phyloP scores from a whole-genome alignment of 371 early-diverging fungal genomes.

The Lichtheimia corymbifera region DNA sequence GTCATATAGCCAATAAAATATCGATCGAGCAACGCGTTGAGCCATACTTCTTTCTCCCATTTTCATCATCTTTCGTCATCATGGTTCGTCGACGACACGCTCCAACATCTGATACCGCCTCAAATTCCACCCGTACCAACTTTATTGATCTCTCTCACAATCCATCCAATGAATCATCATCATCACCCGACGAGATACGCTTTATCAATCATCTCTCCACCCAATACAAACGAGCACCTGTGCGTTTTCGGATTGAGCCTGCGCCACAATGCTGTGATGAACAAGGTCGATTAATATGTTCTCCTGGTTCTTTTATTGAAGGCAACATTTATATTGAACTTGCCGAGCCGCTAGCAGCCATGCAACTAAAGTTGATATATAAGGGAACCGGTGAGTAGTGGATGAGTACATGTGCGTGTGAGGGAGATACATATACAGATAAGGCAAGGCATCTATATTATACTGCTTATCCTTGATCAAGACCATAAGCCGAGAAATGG shows the following conservation, averaged over 20 bases:
- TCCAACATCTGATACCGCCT: not conserved
- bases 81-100: too few species aligned
- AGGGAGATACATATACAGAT: not conserved
- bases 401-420: not conserved
- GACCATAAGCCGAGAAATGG: too few species aligned
- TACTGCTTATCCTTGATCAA: too few species aligned
- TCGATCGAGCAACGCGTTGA: too few species aligned
- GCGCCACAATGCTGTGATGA: slow-evolving; percentile 12
- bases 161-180: not conserved
- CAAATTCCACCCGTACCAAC: not conserved
- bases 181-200: slow-evolving; percentile 5
- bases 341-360: slow-evolving; percentile 30
- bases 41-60: too few species aligned
- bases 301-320: slow-evolving; percentile 40
- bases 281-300: slow-evolving; percentile 16
- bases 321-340: slow-evolving; percentile 31
- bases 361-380: slow-evolving; percentile 35
- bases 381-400: slow-evolving; percentile 31
- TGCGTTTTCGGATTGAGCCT: slow-evolving; percentile 17
- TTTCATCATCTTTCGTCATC: slow-evolving; percentile 2
- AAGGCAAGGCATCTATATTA: too few species aligned
- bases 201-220: slow-evolving; percentile 6
- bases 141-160: too few species aligned
- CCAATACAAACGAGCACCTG: slow-evolving; percentile 14
- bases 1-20: too few species aligned